Base-by-base conservation (phyloP, 179 eudicot species). In the Nepenthes alata region DNA sequence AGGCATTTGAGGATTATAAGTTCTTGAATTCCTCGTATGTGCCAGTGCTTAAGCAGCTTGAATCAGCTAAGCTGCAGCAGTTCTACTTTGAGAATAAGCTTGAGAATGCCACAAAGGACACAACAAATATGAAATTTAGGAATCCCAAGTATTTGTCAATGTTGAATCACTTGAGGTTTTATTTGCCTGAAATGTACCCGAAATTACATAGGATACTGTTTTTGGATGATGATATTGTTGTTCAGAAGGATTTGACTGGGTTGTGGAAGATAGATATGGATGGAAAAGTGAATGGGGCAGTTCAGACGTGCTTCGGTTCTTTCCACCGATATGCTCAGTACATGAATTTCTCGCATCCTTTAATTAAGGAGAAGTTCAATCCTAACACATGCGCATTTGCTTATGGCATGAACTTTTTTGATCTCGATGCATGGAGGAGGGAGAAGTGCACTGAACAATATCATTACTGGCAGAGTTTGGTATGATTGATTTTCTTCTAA, bases 321-420 rank as follows among this genome's bases (percentile, higher is more conserved):
- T 91, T 91, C 67, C 97, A 88, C 63, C 75, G 97, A 35, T 91
- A 91, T 78, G 88, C 96, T 0, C 97, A 91, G 63, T 86, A 88
- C 72, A 91, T 91, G 97, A 91, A 91, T 65, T 91, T 91, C 72
- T 91, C 96, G 0, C 97, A 91, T 71, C 97, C 97, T 53, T 71
- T 91, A 66, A 91, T 91, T 67, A 91, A 82, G 69, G 83, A 82
- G 63, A 88, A 82, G 75, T 91, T 86, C 62, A 86, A 83, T 70
- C 95, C 96, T 6, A 91, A 91, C 71, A 91, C 97, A 6, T 91
- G 97, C 71, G 97, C 89, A 4, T 91, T 96, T 96, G 96, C 97
- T 61, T 91, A 91, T 75, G 97, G 97, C 68, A 91, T 91, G 97
- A 91, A 91, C 68, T 91, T 91, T 74, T 88, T 91, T 63, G 96